A percentile compares a stretch with the other conserved stretches of the same genome.
phyloP scores from a whole-genome alignment of 129 eudicot species.

The Heracleum sosnowskyi region DNA sequence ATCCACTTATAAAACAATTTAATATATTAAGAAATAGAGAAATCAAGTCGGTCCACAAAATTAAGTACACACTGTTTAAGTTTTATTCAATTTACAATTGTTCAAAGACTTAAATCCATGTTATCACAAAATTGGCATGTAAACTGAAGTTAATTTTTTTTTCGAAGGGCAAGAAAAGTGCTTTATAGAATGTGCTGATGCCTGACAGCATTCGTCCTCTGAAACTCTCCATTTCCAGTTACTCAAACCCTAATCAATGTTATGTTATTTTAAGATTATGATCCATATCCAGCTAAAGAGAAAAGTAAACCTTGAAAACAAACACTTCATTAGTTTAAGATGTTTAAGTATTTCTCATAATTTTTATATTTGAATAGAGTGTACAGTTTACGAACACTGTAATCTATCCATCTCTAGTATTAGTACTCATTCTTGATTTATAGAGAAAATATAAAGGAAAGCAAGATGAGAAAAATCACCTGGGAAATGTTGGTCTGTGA shows the following conservation, averaged over 20 bases:
- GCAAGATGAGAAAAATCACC: slow-evolving; percentile 32
- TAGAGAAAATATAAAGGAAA: not conserved
- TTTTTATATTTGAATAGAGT: not conserved
- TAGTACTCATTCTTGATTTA: not conserved
- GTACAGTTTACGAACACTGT: not conserved
- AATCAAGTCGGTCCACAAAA: too few relatives aligned
- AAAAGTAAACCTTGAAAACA: not conserved
- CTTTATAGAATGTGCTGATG: too few relatives aligned
- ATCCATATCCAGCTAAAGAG: not conserved
- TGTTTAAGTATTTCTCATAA: not conserved
- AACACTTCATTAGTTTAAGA: not conserved
- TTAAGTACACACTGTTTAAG: too few relatives aligned
- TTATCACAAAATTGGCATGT: too few relatives aligned
- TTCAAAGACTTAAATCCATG: too few relatives aligned
- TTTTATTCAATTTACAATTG: too few relatives aligned
- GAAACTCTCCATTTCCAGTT: too few relatives aligned
- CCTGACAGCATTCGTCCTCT: too few relatives aligned
- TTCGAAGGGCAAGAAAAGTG: too few relatives aligned
- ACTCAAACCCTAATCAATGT: not conserved
- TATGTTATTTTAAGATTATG: not conserved
- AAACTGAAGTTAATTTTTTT: too few relatives aligned
- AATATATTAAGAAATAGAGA: too few relatives aligned
- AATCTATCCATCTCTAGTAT: not conserved
- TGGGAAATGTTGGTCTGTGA: slow-evolving; percentile 44
- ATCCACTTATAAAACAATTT: too few relatives aligned